Base-by-base conservation (phyloP, 208 protist species). In the Crithidia acanthocephali region DNA sequence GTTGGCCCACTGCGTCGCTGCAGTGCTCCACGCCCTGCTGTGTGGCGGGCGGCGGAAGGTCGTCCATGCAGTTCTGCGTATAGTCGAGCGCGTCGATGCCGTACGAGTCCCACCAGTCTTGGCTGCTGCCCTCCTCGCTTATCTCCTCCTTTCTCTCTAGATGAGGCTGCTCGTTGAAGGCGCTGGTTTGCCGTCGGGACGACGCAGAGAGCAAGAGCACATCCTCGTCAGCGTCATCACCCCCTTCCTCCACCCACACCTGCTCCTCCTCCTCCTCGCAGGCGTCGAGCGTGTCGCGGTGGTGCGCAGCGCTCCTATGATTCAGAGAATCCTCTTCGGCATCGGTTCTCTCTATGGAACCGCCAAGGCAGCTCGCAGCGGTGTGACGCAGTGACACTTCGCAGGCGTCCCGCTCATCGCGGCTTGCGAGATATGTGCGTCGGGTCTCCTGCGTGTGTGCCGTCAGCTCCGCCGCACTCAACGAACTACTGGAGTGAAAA, bases 61-160 rank as follows among this genome's bases (percentile, higher is more conserved):
- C 60, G 44, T 63, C 64, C 28, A 66, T 32, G 53, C 65, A 37
- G 72, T 69, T 74, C 44, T 73, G 65, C 32, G 66, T 79, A 44
- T 62, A 76, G 44, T 69, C 45, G 20, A 85, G 62, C 6, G 80
- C 76, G 27, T 76, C 76, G 25, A 85, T 72, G 33, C 80, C 80
- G 47, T 80, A 80, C 3, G 59, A 68, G 35, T 69, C 72, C 80
- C 80, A 85, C 66, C 72, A 79, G 7, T 48, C 57, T 8, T 75
- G 37, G 18, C 57, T 47, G 35, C 42, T 48, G 20, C 23, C 6
- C 40, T 30, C 7, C 28, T 0, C 16, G 5, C 40, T 7, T 18
- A 6, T 25, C 51, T 11, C 15, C 37, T 50, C 13, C 27, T n/a
- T 30, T 33, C 18, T 55, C 62, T 2, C 1, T 32, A 2, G 7